Evolutionary conservation across 2,329 filamentous ascomycete species (phyloP).

Genomic region (Colletotrichum shisoi): DNA sequence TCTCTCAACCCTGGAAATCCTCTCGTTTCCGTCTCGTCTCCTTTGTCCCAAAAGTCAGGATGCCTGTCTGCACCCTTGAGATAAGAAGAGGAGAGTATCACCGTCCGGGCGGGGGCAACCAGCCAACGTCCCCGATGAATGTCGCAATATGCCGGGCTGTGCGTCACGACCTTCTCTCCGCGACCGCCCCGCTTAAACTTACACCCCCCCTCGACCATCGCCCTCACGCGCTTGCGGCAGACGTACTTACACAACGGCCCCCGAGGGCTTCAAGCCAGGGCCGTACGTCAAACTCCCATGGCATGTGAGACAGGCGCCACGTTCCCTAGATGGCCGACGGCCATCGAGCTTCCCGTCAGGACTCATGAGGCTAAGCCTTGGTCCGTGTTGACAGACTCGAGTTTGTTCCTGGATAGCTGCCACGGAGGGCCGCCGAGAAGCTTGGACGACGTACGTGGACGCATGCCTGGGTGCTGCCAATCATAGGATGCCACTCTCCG

Average conservation of each 20-base stretch:
- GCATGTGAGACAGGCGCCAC: conserved; percentile 33
- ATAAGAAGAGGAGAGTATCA: conserved; percentile 17
- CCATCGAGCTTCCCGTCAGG: neutral
- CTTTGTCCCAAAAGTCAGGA: neutral
- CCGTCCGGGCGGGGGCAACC: neutral
- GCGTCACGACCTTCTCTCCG: conserved; percentile 16
- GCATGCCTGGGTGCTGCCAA: conserved; percentile 15
- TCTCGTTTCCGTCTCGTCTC: neutral
- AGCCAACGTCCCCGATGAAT: conserved; percentile 2
- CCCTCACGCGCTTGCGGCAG: conserved; percentile 10
- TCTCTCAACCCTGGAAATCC: neutral
- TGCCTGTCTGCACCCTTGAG: neutral
- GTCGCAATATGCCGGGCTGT: conserved; percentile 14
- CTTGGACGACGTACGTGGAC: conserved; percentile 12
- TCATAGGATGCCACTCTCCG: conserved; percentile 13
- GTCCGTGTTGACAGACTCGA: neutral
- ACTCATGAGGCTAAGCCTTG: conserved; percentile 2
- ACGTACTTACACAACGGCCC: conserved; percentile 16
- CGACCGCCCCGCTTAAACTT: conserved; percentile 12
- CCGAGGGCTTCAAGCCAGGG: conserved; percentile 23
- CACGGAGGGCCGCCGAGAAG: neutral
- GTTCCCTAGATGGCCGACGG: conserved; percentile 23
- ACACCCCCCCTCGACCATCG: neutral
- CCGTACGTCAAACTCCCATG: conserved; percentile 7
- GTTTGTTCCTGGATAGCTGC: conserved; percentile 24